Evolutionary conservation across 2,329 filamentous ascomycete genomes (phyloP), one percentile per base, ranked within the genome.

Genomic region (Xylariaceae sp.): DNA sequence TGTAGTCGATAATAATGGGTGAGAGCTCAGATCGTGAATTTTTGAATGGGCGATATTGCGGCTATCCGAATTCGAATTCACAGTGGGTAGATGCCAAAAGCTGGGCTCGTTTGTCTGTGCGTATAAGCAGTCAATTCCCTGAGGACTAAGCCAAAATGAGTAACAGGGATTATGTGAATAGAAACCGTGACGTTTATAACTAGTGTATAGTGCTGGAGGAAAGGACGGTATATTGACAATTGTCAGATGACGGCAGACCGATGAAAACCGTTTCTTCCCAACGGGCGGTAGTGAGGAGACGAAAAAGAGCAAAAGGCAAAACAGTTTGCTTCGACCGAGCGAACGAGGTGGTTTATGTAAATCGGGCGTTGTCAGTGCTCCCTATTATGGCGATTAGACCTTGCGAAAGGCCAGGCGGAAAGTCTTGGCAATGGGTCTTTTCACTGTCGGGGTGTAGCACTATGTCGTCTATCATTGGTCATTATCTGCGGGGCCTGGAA

Each of bases 341-440:
- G 58, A 56, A 40, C 50, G 48, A 37, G 58, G 48, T 43, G 48
- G 58, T 61, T 60, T 60, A 61, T 61, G 58, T 61, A 60, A 61
- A 60, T 56, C 45, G 48, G 52, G 52, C 47, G 58, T 50, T 45
- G 49, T 56, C 49, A 40, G 46, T 53, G 48, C 58, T 59, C 55
- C 58, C 60, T 58, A 57, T 55, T 60, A 56, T 59, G 59, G 57
- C 47, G 47, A 53, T 58, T 60, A 54, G 55, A 56, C 50, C 59
- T 60, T 59, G 55, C 54, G 56, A 53, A 57, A 62, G 54, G 50
- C 53, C 51, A 62, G 55, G 60, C 60, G 60, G 60, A 61, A 62
- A 61, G 51, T 60, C 59, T 61, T 62, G 60, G 60, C 60, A 54
- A 47, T 53, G 54, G 53, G 54, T 51, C 58, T 16, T 53, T 43